phyloP scores from a whole-genome alignment of 257 asterid species.

The Coffea eugenioides region DNA sequence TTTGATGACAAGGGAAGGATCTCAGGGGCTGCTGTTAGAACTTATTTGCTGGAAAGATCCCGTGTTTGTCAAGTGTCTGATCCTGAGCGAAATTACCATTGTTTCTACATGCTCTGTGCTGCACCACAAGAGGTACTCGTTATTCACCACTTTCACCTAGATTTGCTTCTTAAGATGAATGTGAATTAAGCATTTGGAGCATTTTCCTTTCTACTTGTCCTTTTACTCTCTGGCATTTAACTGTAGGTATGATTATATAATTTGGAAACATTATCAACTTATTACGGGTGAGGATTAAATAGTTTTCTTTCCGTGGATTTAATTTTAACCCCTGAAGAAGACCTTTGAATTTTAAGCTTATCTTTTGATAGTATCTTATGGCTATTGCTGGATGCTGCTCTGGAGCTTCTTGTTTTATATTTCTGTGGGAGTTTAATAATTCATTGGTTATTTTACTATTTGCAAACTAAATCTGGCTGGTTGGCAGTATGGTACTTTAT shows the following conservation, averaged over 20 bases:
- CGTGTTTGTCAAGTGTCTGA: conserved; percentile 99
- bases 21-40: conserved; percentile 98
- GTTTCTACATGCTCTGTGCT: conserved; percentile 99
- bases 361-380: not conserved
- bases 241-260: not conserved
- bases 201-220: not conserved
- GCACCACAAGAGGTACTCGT: conserved; percentile 82
- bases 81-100: conserved; percentile 99
- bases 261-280: not conserved
- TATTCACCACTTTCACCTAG: conserved; percentile 1
- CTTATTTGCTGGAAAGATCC: conserved; percentile 97
- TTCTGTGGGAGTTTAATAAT: not conserved
- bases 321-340: not conserved
- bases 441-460: too few species aligned
- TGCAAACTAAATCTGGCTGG: not conserved
- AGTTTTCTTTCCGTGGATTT: not conserved
- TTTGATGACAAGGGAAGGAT: conserved; percentile 85
- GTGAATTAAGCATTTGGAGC: not conserved
- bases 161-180: not conserved
- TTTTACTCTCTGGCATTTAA: not conserved
- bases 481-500: not conserved
- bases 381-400: not conserved
- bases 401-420: not conserved
- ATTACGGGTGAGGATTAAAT: not conserved
- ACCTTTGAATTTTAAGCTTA: not conserved